Evolutionary conservation across 2,329 filamentous ascomycete species (phyloP).

Genomic region (Verticillium nonalfalfae): DNA sequence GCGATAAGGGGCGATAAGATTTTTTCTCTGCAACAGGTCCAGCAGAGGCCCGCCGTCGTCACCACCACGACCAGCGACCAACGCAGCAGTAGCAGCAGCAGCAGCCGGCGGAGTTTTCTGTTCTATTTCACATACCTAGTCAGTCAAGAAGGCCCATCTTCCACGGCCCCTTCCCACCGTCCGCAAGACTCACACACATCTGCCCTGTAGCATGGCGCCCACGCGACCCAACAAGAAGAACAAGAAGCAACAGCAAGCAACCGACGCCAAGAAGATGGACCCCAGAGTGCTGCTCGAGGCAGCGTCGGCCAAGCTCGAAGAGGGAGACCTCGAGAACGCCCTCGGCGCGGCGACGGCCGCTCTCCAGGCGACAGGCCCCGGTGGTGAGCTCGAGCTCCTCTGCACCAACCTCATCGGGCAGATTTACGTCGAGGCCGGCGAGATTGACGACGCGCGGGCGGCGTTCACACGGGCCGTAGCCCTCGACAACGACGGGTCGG

Average conservation of each 20-base stretch:
- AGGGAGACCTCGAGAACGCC: constrained; percentile 34
- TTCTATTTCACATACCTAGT: neutral
- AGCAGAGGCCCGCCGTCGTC: neutral
- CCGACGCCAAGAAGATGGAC: constrained; percentile 14
- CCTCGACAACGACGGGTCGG: constrained; percentile 68
- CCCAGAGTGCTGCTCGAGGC: constrained; percentile 25
- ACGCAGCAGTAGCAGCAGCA: neutral
- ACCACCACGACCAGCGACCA: neutral
- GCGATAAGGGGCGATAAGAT: constrained; percentile 8
- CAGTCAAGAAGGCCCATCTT: neutral
- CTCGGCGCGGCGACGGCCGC: constrained; percentile 33
- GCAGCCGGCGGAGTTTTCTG: too few species aligned
- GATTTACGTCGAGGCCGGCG: constrained; percentile 75
- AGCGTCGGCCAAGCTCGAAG: constrained; percentile 33
- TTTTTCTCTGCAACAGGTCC: constrained; percentile 4
- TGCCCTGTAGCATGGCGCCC: constrained; percentile 28
- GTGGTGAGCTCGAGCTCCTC: constrained; percentile 49
- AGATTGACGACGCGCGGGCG: constrained; percentile 65
- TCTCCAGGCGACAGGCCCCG: constrained; percentile 33
- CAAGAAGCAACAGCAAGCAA: constrained; percentile 20
- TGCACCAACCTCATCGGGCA: constrained; percentile 74
- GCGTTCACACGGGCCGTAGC: constrained; percentile 68
- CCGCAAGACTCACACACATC: neutral
- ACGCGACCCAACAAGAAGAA: constrained; percentile 30
- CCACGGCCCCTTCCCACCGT: neutral